Percentiles rank a stretch among this genome's conserved stretches.
These are phyloP conservation scores for Rhodotorula sp. DNA, from an alignment of 1,284 basidiomycete genomes.

Conservation along the genomic window DNA sequence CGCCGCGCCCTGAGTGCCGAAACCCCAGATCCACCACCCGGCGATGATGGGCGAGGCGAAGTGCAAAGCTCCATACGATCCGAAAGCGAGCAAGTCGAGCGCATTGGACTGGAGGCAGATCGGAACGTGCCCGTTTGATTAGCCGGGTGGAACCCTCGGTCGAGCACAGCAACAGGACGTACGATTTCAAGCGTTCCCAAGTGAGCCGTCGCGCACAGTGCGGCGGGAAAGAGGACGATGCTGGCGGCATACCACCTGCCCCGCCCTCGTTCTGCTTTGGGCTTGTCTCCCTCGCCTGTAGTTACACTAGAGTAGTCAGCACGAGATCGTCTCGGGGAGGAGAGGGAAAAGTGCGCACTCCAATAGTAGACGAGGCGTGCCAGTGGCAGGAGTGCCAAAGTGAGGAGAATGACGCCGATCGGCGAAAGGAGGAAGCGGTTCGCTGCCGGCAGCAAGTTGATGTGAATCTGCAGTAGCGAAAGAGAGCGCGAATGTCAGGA, in stretches of 20 bases:
- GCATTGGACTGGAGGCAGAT: constrained; percentile 2
- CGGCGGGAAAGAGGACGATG: constrained; percentile 27
- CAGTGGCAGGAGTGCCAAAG: constrained; percentile 32
- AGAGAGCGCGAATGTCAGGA: not conserved
- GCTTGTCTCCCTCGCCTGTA: constrained; percentile 24
- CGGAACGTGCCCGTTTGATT: not conserved
- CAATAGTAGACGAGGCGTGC: constrained; percentile 32
- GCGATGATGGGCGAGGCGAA: constrained; percentile 41
- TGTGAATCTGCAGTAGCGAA: constrained; percentile 35
- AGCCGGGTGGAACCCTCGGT: too few relatives aligned
- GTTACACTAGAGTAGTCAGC: not conserved
- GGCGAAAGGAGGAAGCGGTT: constrained; percentile 33
- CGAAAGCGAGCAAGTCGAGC: constrained; percentile 31
- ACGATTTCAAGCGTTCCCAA: constrained; percentile 23
- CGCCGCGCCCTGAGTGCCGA: constrained; percentile 41
- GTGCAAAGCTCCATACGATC: constrained; percentile 36
- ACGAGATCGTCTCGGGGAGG: not conserved
- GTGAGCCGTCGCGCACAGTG: constrained; percentile 20
- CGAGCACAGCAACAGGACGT: not conserved
- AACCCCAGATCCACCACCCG: constrained; percentile 44
- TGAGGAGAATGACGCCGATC: constrained; percentile 32
- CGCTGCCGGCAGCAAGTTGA: constrained; percentile 35
- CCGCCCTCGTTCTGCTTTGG: constrained; percentile 7
- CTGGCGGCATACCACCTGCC: constrained; percentile 25
- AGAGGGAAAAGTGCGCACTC: not conserved